These are phyloP conservation scores for Arthrobotrys iridis DNA, from an alignment of 2,329 filamentous ascomycete species.

Conservation along the genomic window DNA sequence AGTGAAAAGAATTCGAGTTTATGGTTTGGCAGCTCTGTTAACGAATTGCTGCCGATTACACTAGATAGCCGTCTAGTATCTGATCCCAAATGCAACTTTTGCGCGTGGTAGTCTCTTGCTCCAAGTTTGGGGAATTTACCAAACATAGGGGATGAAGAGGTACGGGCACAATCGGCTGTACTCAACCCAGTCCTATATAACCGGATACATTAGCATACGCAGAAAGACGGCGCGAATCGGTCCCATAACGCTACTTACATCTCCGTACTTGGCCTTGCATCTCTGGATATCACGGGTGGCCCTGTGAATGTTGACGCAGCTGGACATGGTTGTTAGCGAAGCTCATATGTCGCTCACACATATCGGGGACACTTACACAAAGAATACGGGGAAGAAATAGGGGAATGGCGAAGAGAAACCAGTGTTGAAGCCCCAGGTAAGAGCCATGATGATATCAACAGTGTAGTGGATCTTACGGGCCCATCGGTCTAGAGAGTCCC, in stretches of 20 bases:
- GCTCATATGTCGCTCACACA: slow-evolving; percentile 72
- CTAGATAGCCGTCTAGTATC: neutral
- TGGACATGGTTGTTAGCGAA: neutral
- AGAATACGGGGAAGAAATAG: slow-evolving; percentile 90
- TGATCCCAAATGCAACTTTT: neutral
- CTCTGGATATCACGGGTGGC: slow-evolving; percentile 78
- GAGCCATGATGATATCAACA: slow-evolving; percentile 80
- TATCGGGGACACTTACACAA: slow-evolving; percentile 63
- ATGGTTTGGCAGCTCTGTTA: neutral
- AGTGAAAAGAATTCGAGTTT: slow-evolving; percentile 23
- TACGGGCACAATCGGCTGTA: slow-evolving; percentile 84
- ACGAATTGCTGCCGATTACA: neutral
- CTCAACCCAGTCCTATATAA: slow-evolving; percentile 74
- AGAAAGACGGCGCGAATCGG: too few species aligned
- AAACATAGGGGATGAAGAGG: slow-evolving; percentile 75
- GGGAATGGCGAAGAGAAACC: slow-evolving; percentile 84
- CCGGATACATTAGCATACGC: slow-evolving; percentile 4
- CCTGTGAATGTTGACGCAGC: slow-evolving; percentile 69
- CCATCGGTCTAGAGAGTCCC: slow-evolving; percentile 67
- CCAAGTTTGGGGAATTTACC: slow-evolving; percentile 4
- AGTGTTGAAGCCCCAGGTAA: slow-evolving; percentile 82
- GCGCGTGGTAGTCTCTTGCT: neutral
- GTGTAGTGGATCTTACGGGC: slow-evolving; percentile 85
- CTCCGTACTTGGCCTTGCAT: slow-evolving; percentile 81
- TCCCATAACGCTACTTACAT: slow-evolving; percentile 7